Percentiles rank a stretch among this genome's conserved stretches.
Conservation (phyloP, 1,284 basidiomycete genomes). For the Moniliophthora roreri region DNA sequence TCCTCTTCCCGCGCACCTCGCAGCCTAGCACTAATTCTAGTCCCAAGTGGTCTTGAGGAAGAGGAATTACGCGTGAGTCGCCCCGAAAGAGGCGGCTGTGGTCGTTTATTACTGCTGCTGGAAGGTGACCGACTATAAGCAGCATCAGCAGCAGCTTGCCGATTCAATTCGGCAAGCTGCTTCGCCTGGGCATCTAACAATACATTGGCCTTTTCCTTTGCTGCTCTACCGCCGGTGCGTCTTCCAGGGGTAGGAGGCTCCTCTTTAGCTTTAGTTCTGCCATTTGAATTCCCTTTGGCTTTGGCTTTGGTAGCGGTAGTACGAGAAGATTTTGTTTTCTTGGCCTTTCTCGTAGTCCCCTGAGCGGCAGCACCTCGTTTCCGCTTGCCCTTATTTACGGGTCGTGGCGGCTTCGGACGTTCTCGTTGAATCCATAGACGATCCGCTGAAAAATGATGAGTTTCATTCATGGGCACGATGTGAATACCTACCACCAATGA, state of each 20-base stretch:
- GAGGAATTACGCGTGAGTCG: conserved; percentile 1
- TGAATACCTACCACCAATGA: conserved; percentile 67
- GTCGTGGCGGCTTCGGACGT: conserved; percentile 49
- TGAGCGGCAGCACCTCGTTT: conserved; percentile 41
- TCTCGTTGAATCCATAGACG: conserved; percentile 86
- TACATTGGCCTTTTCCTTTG: conserved; percentile 69
- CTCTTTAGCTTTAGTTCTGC: conserved; percentile 15
- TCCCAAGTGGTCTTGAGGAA: conserved; percentile 45
- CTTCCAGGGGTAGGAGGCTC: conserved; percentile 28
- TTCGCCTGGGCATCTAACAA: conserved; percentile 68
- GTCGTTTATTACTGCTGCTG: not conserved
- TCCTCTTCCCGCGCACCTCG: conserved; percentile 59
- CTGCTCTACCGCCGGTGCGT: conserved; percentile 56
- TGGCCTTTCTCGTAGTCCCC: conserved; percentile 21
- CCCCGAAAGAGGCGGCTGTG: not conserved
- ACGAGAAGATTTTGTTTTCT: conserved; percentile 17
- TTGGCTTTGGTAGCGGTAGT: conserved; percentile 21
- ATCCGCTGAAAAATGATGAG: conserved; percentile 46
- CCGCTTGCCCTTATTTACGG: conserved; percentile 43
- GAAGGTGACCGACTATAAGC: conserved; percentile 7
- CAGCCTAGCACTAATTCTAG: conserved; percentile 65
- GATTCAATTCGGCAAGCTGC: conserved; percentile 61
- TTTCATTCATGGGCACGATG: not conserved
- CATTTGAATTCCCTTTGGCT: conserved; percentile 14
- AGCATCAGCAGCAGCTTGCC: conserved; percentile 37